Evolutionary conservation across 2,329 filamentous ascomycete genomes (phyloP).

Genomic region (Colletotrichum sp.): DNA sequence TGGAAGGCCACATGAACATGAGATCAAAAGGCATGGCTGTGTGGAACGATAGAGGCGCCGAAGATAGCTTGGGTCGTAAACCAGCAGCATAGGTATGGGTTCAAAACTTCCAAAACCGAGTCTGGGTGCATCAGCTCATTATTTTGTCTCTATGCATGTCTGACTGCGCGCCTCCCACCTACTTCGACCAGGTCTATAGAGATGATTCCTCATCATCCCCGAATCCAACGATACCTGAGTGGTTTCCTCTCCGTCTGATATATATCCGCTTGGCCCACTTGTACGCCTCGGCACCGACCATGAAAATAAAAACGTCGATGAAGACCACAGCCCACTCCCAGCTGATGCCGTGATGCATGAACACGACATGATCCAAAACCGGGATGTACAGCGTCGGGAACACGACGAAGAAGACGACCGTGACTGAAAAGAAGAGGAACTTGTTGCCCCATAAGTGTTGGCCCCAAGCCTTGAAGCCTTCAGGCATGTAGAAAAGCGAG

Average conservation of each 20-base stretch:
- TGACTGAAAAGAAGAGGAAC: slow-evolving; percentile 72
- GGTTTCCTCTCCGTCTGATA: slow-evolving; percentile 37
- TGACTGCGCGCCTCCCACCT: background rate
- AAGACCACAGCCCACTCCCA: slow-evolving; percentile 68
- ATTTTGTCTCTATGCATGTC: background rate
- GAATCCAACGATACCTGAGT: background rate
- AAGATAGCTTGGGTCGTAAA: background rate
- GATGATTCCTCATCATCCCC: background rate
- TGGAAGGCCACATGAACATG: background rate
- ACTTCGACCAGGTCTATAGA: background rate
- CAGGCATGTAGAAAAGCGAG: slow-evolving; percentile 78
- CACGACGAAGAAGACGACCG: slow-evolving; percentile 51
- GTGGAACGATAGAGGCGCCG: rapidly evolving
- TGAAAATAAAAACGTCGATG: slow-evolving; percentile 51
- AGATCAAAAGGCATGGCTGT: background rate
- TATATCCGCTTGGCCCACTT: slow-evolving; percentile 69
- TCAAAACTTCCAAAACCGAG: background rate
- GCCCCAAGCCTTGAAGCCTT: slow-evolving; percentile 68
- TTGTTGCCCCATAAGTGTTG: slow-evolving; percentile 73
- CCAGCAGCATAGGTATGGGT: background rate
- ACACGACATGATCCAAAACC: slow-evolving; percentile 61
- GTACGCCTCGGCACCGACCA: slow-evolving; percentile 68
- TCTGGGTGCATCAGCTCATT: background rate
- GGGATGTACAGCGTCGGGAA: slow-evolving; percentile 64
- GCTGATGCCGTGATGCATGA: slow-evolving; percentile 63